Conservation (phyloP, 2,329 filamentous ascomycete species). For the Phaeosphaeria sp. region DNA sequence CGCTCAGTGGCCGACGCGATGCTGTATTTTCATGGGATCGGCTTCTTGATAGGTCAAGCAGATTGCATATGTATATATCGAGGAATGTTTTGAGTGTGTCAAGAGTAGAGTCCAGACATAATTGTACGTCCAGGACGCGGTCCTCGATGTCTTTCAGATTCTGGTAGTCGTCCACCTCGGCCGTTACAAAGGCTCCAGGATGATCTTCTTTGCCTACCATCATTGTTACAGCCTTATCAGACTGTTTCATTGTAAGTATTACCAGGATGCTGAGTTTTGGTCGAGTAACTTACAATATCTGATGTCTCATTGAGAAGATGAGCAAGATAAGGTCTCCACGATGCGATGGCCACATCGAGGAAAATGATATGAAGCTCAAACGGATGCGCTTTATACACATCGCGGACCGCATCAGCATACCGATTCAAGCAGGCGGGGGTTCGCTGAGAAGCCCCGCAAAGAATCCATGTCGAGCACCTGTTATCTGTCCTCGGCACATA, state of each 20-base stretch:
- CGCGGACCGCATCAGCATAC: constrained; percentile 2
- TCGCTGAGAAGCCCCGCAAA: constrained; percentile 10
- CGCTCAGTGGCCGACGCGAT: constrained; percentile 5
- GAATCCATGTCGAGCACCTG: constrained; percentile 15
- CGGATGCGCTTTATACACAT: constrained; percentile 15
- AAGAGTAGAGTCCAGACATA: constrained; percentile 27
- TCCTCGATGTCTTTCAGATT: constrained; percentile 30
- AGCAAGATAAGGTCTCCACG: constrained; percentile 25
- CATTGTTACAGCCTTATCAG: constrained; percentile 19
- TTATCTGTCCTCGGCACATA: not conserved
- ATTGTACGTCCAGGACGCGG: constrained; percentile 18
- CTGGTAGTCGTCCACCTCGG: constrained; percentile 25
- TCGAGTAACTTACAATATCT: not conserved
- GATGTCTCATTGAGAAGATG: not conserved
- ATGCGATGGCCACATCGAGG: constrained; percentile 22
- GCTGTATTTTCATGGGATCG: constrained; percentile 4
- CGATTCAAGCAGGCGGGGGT: constrained; percentile 10
- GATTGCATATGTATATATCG: constrained; percentile 21
- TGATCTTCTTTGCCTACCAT: constrained; percentile 10
- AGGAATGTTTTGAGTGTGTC: constrained; percentile 22
- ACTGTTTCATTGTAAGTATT: constrained; percentile 11
- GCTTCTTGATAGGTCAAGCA: not conserved
- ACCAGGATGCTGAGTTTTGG: not conserved
- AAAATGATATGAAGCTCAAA: constrained; percentile 34
- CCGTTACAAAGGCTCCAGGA: constrained; percentile 13